Evolutionary conservation across 208 protist species (phyloP).

Genomic region (Jaenimonas drosophilae): DNA sequence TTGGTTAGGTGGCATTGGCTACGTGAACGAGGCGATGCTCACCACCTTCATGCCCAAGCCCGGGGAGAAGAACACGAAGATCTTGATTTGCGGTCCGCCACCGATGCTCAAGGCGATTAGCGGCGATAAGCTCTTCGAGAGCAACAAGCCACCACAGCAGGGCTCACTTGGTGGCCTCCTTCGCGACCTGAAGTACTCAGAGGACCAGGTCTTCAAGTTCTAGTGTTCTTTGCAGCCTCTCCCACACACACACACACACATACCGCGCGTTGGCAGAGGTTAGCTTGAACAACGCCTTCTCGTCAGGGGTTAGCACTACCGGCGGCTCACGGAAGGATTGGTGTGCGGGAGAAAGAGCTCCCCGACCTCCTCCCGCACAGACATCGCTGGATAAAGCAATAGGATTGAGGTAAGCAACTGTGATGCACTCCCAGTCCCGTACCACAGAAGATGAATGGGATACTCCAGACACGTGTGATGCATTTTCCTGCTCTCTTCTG

Average conservation of each 20-base stretch:
- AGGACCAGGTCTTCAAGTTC: constrained; percentile 83
- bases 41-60: constrained; percentile 75
- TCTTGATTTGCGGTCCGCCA: constrained; percentile 79
- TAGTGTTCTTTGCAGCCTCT: constrained; percentile 11
- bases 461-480: too few species aligned
- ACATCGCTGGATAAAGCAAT: too few species aligned
- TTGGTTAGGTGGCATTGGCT: constrained; percentile 78
- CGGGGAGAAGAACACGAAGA: constrained; percentile 51
- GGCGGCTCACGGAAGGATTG: too few species aligned
- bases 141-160: constrained; percentile 53
- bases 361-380: too few species aligned
- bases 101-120: constrained; percentile 81
- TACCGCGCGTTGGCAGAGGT: background rate
- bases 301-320: background rate
- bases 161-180: constrained; percentile 58
- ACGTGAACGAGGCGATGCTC: constrained; percentile 71
- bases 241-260: background rate
- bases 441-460: too few species aligned
- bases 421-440: too few species aligned
- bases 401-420: too few species aligned
- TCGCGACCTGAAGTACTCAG: constrained; percentile 62
- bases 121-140: constrained; percentile 65
- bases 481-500: too few species aligned
- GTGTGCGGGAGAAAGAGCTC: too few species aligned
- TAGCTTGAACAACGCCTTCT: background rate